Percentiles rank a stretch among this genome's conserved stretches.
Conservation (phyloP, 306 rosid species). For the Amphicarpaea edgeworthii region DNA sequence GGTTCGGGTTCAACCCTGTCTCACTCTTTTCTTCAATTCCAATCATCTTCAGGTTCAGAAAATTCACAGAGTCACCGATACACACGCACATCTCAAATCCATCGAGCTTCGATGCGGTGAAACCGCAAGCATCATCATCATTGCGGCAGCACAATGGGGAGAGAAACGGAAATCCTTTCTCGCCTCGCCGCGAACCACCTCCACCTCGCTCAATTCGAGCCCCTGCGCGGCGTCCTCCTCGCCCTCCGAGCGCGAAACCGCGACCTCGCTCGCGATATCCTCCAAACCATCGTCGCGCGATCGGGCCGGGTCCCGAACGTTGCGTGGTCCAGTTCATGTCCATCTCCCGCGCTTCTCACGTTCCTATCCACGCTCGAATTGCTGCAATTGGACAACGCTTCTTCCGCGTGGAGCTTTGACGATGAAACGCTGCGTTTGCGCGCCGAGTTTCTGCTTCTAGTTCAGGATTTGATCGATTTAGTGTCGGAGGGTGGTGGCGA, state of each 20-base stretch:
- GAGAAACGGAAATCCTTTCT: constrained; percentile 81
- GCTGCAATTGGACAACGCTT: constrained; percentile 68
- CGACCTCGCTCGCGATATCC: constrained; percentile 75
- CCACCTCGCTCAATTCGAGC: constrained; percentile 85
- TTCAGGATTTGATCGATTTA: constrained; percentile 77
- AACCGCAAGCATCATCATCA: neutral
- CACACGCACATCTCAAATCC: too few relatives aligned
- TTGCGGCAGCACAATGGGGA: constrained; percentile 55
- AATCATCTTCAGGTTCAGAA: neutral
- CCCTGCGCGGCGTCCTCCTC: constrained; percentile 76
- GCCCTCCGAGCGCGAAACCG: constrained; percentile 79
- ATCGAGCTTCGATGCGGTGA: constrained; percentile 41
- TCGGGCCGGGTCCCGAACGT: constrained; percentile 78
- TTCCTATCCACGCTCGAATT: constrained; percentile 80
- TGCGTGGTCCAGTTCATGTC: constrained; percentile 76
- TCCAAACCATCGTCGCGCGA: constrained; percentile 81
- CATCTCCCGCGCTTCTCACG: constrained; percentile 83
- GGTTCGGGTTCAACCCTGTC: neutral
- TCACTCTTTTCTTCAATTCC: neutral
- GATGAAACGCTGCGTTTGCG: constrained; percentile 76
- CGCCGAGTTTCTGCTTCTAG: constrained; percentile 77
- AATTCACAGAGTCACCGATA: too few relatives aligned
- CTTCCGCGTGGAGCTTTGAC: constrained; percentile 78
- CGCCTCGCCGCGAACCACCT: constrained; percentile 92
- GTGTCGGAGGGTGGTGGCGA: constrained; percentile 44